Evolutionary conservation across 2,329 filamentous ascomycete genomes (phyloP), one percentile per base, ranked within the genome.

Genomic region (Ilyonectria sp.): DNA sequence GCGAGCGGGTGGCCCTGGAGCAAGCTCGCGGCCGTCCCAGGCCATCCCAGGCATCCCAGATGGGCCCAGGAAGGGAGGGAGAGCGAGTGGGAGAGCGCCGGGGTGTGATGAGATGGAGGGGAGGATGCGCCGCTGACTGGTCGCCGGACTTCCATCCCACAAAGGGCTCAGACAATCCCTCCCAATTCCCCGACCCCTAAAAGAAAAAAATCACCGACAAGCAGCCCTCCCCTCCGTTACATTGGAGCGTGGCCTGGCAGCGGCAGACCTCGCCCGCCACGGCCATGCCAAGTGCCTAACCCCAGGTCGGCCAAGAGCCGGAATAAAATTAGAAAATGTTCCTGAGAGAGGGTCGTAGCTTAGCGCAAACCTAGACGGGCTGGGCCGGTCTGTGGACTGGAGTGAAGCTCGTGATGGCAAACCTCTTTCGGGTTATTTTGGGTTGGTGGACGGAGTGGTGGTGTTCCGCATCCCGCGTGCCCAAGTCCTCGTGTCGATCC

Each of bases 291-390:
- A 49, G 37, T 29, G 47, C 29, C 37, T 52, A 57, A 23, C 65
- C 57, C 8, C 8, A 37, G 35, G 40, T 15, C 7, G 56, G 50
- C 55, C 55, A 46, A 40, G 49, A 56, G 26, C 35, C 19, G 43
- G 37, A 63, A 61, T 68, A 65, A 65, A 68, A 60, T 65, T 65
- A 68, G 65, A 64, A 60, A 56, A 40, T 21, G 33, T 40, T 29
- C 35, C 44, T 33, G 31, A 53, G 50, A 17, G 50, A 53, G 50
- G 50, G 29, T 11, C 31, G 50, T 15, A n/a, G 29, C 11, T 49
- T 65, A 65, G 63, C 44, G 63, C 19, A 57, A 47, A 61, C 52
- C 40, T 61, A 57, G 46, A 47, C 65, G 65, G 65, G 33, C 52
- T 65, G 57, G 56, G 56, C 65, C 56, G 56, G 47, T 13, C 23